Conservation (phyloP, 306 rosid species). For the Glycyrrhiza uralensis region DNA sequence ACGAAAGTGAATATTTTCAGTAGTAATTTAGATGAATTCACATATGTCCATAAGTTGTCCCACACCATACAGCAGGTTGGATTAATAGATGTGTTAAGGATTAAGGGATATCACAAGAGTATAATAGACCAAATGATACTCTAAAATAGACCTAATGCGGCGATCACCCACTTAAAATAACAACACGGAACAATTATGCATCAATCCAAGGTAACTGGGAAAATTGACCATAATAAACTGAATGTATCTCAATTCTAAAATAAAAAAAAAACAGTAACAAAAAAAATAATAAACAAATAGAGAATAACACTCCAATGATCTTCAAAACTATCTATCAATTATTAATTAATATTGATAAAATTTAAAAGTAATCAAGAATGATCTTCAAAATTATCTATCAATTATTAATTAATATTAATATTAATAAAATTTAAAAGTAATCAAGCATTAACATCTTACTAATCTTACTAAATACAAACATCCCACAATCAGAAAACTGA, state of each 20-base stretch:
- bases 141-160: neutral
- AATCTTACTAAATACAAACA: neutral
- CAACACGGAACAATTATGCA: neutral
- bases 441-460: neutral
- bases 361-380: neutral
- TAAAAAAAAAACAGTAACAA: neutral
- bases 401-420: slow-evolving; percentile 1
- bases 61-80: neutral
- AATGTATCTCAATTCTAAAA: no score
- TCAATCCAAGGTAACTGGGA: neutral
- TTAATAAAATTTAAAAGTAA: neutral
- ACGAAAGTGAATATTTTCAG: slow-evolving; percentile 5
- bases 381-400: neutral
- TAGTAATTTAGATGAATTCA: neutral
- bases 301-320: neutral
- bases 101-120: neutral
- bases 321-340: neutral
- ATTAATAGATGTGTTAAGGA: neutral
- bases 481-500: neutral
- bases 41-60: neutral
- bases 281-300: neutral
- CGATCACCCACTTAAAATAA: neutral
- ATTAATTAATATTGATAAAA: neutral
- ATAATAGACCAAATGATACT: neutral
- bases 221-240: neutral